Base-by-base conservation (phyloP, 345 rosid species). In the Murraya paniculata region DNA sequence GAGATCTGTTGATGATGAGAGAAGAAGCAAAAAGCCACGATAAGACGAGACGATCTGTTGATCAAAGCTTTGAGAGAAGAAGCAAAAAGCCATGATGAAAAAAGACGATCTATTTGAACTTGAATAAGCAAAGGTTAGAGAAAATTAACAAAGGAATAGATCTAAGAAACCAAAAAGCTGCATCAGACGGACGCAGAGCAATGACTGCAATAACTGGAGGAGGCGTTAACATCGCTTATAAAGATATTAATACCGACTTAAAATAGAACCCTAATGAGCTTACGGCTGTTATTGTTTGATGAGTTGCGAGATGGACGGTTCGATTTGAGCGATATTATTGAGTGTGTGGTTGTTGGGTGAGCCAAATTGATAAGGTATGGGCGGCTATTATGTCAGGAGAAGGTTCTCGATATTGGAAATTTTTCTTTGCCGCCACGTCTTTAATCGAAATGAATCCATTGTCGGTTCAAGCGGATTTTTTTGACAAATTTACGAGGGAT, bases 211-310 rank as follows among this genome's bases (percentile, higher is more conserved):
- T 0, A 11, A 45, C 0, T 0, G 13, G 0, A 0, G 4, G 22
- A 0, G 19, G 0, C 6, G 39, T 30, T 21, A 28, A 13, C 3
- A 8, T 24, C 50, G 1, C 50, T 53, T 68, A 64, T 33, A 58
- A 0, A 9, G 48, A 21, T 79, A 66, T 18, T 24, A 31, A 55
- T 30, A 35, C 57, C 55, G 50, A 56, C 60, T 38, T 55, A 21
- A 48, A 39, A 3, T 36, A 67, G 45, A 73, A 66, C 11, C 24
- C 30, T 24, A 14, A 53, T 19, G 64, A 78, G 81, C 81, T 45
- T 33, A 82, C 78, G 81, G 89, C 78, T 73, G 66, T 66, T 33
- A 73, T 60, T 13, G 58, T 66, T 62, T 78, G 58, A 16, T 25
- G 7, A 13, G 33, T 18, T 35, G 3, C 13, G 11, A 62, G 22